Evolutionary conservation across 1,284 basidiomycete species (phyloP), one percentile per base, ranked within the genome.

Genomic region (Microbotryum intermedium): DNA sequence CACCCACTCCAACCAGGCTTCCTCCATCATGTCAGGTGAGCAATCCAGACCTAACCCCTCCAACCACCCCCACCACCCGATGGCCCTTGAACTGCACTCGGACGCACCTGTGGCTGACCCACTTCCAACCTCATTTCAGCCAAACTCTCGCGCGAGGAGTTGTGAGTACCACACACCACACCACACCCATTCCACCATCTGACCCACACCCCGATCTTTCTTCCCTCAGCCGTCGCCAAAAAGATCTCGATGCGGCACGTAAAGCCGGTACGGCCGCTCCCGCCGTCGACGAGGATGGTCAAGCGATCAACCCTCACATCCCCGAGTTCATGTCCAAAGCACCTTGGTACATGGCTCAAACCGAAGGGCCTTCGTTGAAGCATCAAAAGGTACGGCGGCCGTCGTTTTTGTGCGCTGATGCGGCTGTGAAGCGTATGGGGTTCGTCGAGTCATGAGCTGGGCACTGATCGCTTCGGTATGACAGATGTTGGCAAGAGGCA

Each of bases 201-300:
- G 23, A 50, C 26, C 8, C 30, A 18, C n/a, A n/a, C n/a, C n/a
- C n/a, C n/a, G n/a, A n/a, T 13, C 34, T 11, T 10, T 1, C 6
- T 13, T 16, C 34, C 16, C 10, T 16, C 51, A 49, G 42, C 57
- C 59, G 65, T 54, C 65, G 65, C 47, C 55, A 60, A 26, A 65
- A 95, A 76, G 94, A 97, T 75, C 84, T 97, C 66, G 93, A 97
- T 74, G 90, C 92, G 42, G 76, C 76, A 9, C 86, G 94, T 63
- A 97, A 97, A 78, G 94, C 94, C 50, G 94, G 94, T 77, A 97
- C 91, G 30, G 94, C 92, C 11, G 90, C 93, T 25, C 90, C 93
- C 43, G 93, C 90, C 52, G 79, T 95, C 50, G 94, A 97, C 73
- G 88, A 91, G 73, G 87, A 95, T 44, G 95, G 93, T 58, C 86